These are phyloP conservation scores for Tilletia setariae DNA, from an alignment of 1,284 basidiomycete species.

Conservation along the genomic window DNA sequence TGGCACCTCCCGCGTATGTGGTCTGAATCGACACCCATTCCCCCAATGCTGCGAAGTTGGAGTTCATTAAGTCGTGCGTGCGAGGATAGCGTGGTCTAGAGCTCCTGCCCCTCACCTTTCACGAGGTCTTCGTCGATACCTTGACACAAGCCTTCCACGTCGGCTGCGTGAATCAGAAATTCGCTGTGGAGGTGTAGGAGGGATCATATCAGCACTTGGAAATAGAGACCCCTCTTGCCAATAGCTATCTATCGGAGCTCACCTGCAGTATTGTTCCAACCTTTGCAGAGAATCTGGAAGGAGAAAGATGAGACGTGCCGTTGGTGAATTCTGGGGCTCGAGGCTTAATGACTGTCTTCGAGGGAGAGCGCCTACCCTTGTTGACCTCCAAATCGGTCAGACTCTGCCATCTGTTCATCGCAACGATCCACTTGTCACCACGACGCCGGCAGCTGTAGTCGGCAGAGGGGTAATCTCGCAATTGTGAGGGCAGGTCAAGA, in stretches of 20 bases:
- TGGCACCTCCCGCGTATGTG: constrained; percentile 96
- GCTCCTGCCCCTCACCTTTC: constrained; percentile 61
- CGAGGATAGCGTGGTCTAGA: not conserved
- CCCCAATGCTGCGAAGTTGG: constrained; percentile 67
- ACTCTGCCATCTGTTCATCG: constrained; percentile 99
- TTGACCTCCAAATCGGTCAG: constrained; percentile 91
- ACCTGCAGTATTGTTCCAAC: constrained; percentile 15
- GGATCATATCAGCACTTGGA: constrained; percentile 11
- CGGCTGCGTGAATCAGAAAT: constrained; percentile 93
- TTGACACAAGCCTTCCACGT: constrained; percentile 94
- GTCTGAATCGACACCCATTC: constrained; percentile 87
- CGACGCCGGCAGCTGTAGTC: constrained; percentile 72
- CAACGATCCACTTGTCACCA: constrained; percentile 80
- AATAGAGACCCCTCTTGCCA: too few species aligned
- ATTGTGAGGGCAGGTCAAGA: constrained; percentile 2
- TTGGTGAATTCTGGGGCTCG: too few species aligned
- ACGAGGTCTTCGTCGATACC: constrained; percentile 93
- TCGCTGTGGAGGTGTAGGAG: constrained; percentile 63
- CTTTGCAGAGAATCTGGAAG: not conserved
- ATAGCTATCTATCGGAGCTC: not conserved
- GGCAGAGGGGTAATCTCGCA: not conserved
- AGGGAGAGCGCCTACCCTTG: constrained; percentile 60
- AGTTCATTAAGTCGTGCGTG: not conserved
- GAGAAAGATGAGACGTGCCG: not conserved
- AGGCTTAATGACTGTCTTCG: not conserved